Base-by-base conservation (phyloP, 257 asterid genomes). In the Jasminum sambac region DNA sequence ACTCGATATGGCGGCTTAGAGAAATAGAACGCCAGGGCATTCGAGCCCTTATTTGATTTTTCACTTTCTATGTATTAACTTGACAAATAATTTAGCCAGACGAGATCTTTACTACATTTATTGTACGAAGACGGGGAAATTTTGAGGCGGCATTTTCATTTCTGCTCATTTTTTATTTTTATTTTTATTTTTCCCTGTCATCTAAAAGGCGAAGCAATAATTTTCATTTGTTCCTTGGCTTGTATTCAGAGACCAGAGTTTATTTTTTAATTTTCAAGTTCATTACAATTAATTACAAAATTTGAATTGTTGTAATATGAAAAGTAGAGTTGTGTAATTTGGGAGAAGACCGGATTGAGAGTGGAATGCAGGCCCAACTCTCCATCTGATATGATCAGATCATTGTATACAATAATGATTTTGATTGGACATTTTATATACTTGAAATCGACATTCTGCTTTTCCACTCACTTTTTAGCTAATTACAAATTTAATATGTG, bases 21-120 rank as follows among this genome's bases (percentile, higher is more conserved):
- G 99, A 95, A 85, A 88, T 95, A 94, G 97, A 91, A 78, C 97
- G 90, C 72, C 78, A 82, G 30, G 98, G 97, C 8, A 87, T 91
- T 63, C 84, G 86, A 46, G 98, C 99, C 37, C 95, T 95, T 38
- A 95, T 95, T 58, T 91, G 80, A 85, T 68, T 46, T 68, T 46
- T 66, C 63, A 40, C 44, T 50, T 21, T 69, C 74, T 64, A 67
- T 4, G 36, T 55, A 11, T 67, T 55, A 42, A 8, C 38, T 16
- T 72, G 61, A 52, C 21, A 6, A 52, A 8, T 43, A n/a, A 46
- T 34, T 60, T 60, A 23, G 36, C 44, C 41, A 10, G n/a, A 71
- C 55, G 46, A 50, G 64, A 30, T 4, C 36, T 42, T 36, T 44
- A 64, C 62, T 43, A 66, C 59, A 63, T 55, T 46, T 30, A 63